Base-by-base conservation (phyloP, 192 early-diverging fungal genomes). In the Dissophora ornata region DNA sequence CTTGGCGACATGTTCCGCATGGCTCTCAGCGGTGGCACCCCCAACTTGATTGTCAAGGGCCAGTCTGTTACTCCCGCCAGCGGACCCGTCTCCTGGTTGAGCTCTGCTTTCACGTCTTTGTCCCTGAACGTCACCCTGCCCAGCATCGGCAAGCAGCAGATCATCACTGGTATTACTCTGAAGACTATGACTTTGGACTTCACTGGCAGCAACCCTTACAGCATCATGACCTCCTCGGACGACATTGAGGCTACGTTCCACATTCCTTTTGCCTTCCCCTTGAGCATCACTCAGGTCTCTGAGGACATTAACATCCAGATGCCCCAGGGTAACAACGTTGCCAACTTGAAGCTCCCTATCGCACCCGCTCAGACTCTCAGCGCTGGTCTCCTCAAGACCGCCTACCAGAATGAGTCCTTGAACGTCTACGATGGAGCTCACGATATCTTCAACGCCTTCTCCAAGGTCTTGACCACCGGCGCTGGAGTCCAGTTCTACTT, bases 241-340 rank as follows among this genome's bases (percentile, higher is more conserved):
- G 47, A 71, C 47, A 83, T 90, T 18, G 67, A 66, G 22, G 86
- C 86, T 10, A 64, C 47, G 10, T 85, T 81, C 80, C 57, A 80
- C 21, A 86, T 90, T 46, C 89, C 89, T 12, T 90, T 90, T 48
- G 75, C 83, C 38, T 89, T 90, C 62, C 71, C 83, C 24, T 55
- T 90, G 38, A 82, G 61, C 40, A 85, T 90, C 56, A 81, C 79
- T 41, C 65, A 86, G 46, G 84, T 86, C 29, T 59, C 83, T 57
- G 82, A 86, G 61, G 69, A 84, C 32, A 82, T 88, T 32, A 81
- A 69, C 51, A 71, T 88, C 19, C 73, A 77, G 13, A 48, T 74
- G 62, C 77, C 69, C 26, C 66, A 62, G 26, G 64, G 62, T 26
- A 77, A 32, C 47, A 47, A 49, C 25, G 63, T 82, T 21, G 81